Evolutionary conservation across 257 asterid species (phyloP).

Genomic region (Striga asiatica): DNA sequence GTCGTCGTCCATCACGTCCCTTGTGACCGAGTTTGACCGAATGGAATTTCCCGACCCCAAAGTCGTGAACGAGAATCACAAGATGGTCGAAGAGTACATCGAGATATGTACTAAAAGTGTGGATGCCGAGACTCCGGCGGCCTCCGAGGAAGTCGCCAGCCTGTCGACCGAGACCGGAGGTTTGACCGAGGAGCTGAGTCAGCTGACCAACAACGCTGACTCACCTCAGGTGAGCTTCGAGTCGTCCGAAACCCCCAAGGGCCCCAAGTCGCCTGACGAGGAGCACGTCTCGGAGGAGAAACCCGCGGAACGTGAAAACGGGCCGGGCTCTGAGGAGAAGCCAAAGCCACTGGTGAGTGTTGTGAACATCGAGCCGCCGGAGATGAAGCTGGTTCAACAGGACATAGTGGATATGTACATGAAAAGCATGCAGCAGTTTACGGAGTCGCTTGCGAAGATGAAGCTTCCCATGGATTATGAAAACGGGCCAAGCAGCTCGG

Average conservation of each 20-base stretch:
- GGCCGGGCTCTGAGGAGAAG: no score
- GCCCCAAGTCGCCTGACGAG: conserved; percentile 21
- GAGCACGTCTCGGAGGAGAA: conserved; percentile 34
- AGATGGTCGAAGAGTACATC: conserved; percentile 83
- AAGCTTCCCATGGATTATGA: conserved; percentile 85
- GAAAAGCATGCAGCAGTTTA: conserved; percentile 98
- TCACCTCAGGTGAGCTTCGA: conserved; percentile 36
- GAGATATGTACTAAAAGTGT: no score
- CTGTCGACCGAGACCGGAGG: no score
- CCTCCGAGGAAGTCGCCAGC: no score
- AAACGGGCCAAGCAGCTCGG: conserved; percentile 58
- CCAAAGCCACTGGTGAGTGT: conserved; percentile 44
- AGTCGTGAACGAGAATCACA: conserved; percentile 55
- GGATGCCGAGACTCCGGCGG: no score
- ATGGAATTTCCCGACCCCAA: conserved; percentile 95
- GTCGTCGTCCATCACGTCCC: conserved; percentile 16
- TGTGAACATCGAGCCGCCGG: conserved; percentile 51
- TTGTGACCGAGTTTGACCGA: conserved; percentile 42
- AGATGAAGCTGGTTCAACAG: conserved; percentile 78
- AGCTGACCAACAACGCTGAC: no score
- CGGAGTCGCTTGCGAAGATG: conserved; percentile 91
- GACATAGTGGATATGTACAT: conserved; percentile 94
- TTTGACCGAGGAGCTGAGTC: no score
- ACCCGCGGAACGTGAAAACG: no score
- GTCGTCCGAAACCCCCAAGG: conserved; percentile 43